These are phyloP conservation scores for Penicillium silybi DNA, from an alignment of 495 filamentous ascomycete species.

Conservation along the genomic window DNA sequence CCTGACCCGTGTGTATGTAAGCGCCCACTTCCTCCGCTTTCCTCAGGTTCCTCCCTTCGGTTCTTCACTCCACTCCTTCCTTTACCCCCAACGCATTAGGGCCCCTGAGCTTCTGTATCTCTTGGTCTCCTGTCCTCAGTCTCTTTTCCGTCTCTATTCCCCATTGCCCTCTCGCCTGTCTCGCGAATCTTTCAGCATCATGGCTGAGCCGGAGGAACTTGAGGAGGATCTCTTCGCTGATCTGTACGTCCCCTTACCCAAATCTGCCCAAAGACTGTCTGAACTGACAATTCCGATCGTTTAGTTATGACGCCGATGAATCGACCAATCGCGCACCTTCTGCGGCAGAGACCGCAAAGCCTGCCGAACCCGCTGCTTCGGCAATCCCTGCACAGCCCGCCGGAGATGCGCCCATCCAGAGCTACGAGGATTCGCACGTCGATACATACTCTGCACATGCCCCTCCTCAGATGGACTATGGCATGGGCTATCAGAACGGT, in stretches of 20 bases:
- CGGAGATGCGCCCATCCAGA: slow-evolving; percentile 20
- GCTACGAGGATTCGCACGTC: slow-evolving; percentile 40
- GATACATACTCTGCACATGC: slow-evolving; percentile 30
- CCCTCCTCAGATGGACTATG: slow-evolving; percentile 40
- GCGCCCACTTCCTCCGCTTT: slow-evolving; percentile 12
- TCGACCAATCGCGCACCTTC: slow-evolving; percentile 41
- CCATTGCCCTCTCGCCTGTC: background rate
- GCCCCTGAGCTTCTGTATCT: background rate
- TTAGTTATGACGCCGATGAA: slow-evolving; percentile 87
- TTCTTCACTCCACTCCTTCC: slow-evolving; percentile 7
- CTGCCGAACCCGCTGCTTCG: slow-evolving; percentile 20
- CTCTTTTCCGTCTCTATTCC: background rate
- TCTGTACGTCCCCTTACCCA: slow-evolving; percentile 58
- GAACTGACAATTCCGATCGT: slow-evolving; percentile 6
- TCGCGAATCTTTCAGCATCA: slow-evolving; percentile 28
- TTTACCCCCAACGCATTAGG: background rate
- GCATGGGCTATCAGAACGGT: slow-evolving; percentile 58
- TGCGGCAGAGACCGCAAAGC: slow-evolving; percentile 29
- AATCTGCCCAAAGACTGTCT: background rate
- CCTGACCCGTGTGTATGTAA: slow-evolving; percentile 19
- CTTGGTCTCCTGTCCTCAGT: slow-evolving; percentile 1
- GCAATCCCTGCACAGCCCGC: slow-evolving; percentile 19
- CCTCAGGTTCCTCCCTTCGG: slow-evolving; percentile 21
- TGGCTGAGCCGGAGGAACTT: slow-evolving; percentile 85
- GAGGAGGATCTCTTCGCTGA: slow-evolving; percentile 99